These are phyloP conservation scores for Ogataea ramenticola DNA, from an alignment of 805 yeast species.

Conservation along the genomic window DNA sequence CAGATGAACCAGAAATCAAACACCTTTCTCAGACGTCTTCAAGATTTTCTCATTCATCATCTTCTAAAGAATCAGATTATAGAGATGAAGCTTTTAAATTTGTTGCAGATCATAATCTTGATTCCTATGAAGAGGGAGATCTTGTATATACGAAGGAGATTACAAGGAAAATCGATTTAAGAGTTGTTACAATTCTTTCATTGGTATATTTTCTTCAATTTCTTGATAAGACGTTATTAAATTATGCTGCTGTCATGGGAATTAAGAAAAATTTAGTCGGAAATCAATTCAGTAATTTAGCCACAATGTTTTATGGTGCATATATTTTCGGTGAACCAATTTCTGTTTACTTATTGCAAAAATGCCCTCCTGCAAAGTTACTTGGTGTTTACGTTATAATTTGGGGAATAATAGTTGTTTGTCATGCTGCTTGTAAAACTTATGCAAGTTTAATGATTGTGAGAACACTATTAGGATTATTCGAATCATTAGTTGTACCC, in stretches of 20 bases:
- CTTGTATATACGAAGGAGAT: neutral
- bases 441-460: slow-evolving; percentile 35
- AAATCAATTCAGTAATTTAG: slow-evolving; percentile 5
- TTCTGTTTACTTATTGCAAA: neutral
- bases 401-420: slow-evolving; percentile 53
- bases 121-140: neutral
- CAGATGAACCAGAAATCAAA: too few species aligned
- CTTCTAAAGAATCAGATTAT: neutral
- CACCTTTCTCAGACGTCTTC: too few species aligned
- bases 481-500: slow-evolving; percentile 46
- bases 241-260: slow-evolving; percentile 62
- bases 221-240: slow-evolving; percentile 49
- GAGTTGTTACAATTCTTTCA: neutral
- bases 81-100: slow-evolving; percentile 1
- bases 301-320: slow-evolving; percentile 2
- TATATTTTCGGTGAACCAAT: slow-evolving; percentile 1
- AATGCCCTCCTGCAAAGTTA: slow-evolving; percentile 1
- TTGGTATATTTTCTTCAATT: neutral
- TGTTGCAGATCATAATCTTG: neutral
- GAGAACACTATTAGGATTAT: slow-evolving; percentile 38
- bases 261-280: slow-evolving; percentile 20
- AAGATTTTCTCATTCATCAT: too few species aligned
- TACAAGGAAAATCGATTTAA: neutral
- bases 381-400: slow-evolving; percentile 23
- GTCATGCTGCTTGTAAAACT: slow-evolving; percentile 31